Percentiles rank a stretch among this genome's conserved stretches.
Conservation (phyloP, 805 yeast species). For the Kodamaea lidongshanica region DNA sequence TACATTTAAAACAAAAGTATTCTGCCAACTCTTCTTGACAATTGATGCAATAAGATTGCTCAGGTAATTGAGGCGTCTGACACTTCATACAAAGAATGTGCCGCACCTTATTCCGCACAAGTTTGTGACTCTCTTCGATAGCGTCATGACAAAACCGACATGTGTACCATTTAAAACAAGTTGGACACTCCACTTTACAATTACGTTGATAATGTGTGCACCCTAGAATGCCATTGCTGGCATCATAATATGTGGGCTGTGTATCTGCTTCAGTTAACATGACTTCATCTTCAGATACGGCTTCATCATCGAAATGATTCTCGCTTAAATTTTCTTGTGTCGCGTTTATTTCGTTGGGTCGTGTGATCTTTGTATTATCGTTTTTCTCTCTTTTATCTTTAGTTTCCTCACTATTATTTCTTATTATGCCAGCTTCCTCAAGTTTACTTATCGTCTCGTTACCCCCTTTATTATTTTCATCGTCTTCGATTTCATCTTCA, state of each 20-base stretch:
- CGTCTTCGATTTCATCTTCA: conserved; percentile 8
- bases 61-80: conserved; percentile 65
- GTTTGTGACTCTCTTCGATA: conserved; percentile 42
- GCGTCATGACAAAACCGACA: conserved; percentile 85
- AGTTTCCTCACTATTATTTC: too few relatives aligned
- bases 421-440: too few relatives aligned
- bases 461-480: conserved; percentile 1
- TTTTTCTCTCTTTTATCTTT: too few relatives aligned
- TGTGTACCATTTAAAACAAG: conserved; percentile 67
- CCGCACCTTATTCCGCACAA: conserved; percentile 48
- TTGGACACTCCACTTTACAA: conserved; percentile 77
- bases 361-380: background rate
- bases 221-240: conserved; percentile 49
- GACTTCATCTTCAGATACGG: conserved; percentile 37
- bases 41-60: conserved; percentile 55
- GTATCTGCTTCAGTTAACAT: conserved; percentile 43
- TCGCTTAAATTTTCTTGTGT: too few relatives aligned
- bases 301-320: too few relatives aligned
- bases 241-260: conserved; percentile 42
- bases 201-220: conserved; percentile 79
- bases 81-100: conserved; percentile 82
- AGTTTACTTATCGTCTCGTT: conserved; percentile 1
- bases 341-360: too few relatives aligned
- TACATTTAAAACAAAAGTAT: conserved; percentile 75
- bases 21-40: conserved; percentile 66